Percentiles rank a stretch among this genome's conserved stretches.
Conservation (phyloP, 306 rosid species). For the Glycyrrhiza uralensis region DNA sequence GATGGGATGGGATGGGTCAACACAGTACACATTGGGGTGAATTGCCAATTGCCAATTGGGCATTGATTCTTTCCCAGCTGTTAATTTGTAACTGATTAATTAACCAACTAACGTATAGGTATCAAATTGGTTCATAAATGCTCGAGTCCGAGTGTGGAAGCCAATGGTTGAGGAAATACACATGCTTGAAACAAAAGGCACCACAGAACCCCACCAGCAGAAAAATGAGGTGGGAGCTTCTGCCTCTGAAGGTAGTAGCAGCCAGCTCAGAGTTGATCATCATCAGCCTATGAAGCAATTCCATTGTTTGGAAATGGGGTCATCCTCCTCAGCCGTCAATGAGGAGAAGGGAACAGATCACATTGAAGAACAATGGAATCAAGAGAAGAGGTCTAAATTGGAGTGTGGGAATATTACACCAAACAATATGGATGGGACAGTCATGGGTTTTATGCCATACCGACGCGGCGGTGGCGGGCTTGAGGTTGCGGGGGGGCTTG, state of each 20-base stretch:
- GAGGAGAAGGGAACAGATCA: conserved; percentile 22
- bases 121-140: conserved; percentile 96
- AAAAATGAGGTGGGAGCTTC: conserved; percentile 32
- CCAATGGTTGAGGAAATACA: conserved; percentile 99
- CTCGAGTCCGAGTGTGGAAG: conserved; percentile 95
- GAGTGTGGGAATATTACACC: conserved; percentile 48
- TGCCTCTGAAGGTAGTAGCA: conserved; percentile 25
- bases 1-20: too few relatives aligned
- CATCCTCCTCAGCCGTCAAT: conserved; percentile 14
- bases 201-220: conserved; percentile 19
- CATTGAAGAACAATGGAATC: conserved; percentile 41
- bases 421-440: conserved; percentile 46
- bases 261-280: conserved; percentile 16
- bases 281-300: conserved; percentile 27
- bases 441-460: conserved; percentile 70
- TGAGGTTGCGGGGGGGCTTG: conserved; percentile 57
- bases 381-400: conserved; percentile 60
- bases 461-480: conserved; percentile 31
- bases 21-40: too few relatives aligned
- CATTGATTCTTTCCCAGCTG: background rate
- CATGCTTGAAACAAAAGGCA: conserved; percentile 74
- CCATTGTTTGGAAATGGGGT: conserved; percentile 35
- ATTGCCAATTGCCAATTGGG: too few relatives aligned
- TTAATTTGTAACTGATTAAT: background rate
- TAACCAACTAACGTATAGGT: conserved; percentile 71